Evolutionary conservation across 75 land plant genomes (phyloP).

Genomic region (Selaginella tamariscina): DNA sequence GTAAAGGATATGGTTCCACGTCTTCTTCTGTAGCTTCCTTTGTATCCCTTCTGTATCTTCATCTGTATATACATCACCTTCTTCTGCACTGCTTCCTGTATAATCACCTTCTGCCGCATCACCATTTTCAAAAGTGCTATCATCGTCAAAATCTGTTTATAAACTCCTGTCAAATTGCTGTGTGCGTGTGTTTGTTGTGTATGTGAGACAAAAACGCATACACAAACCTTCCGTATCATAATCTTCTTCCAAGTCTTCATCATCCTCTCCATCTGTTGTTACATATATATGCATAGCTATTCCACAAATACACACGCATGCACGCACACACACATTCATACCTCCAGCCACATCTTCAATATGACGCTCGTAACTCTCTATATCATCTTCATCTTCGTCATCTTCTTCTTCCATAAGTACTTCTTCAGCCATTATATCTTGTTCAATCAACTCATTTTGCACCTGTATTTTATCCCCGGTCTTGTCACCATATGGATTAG

Average conservation of each 20-base stretch:
- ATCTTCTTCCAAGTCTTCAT: slow-evolving; percentile 10
- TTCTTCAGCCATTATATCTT: neutral
- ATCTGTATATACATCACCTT: neutral
- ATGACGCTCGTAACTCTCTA: neutral
- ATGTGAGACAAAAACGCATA: neutral
- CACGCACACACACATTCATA: too few species aligned
- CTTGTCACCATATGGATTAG: neutral
- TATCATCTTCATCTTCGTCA: neutral
- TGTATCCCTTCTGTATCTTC: slow-evolving; percentile 12
- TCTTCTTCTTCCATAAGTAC: neutral
- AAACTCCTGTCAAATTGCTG: too few species aligned
- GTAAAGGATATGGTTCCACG: slow-evolving; percentile 10
- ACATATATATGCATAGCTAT: neutral
- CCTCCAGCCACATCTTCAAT: neutral
- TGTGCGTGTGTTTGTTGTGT: too few species aligned
- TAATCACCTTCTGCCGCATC: neutral
- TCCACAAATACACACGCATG: too few species aligned
- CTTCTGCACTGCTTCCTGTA: slow-evolving; percentile 3
- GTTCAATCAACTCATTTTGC: neutral
- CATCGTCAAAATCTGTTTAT: neutral
- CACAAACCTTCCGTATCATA: neutral
- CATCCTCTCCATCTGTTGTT: neutral
- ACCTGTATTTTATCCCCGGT: neutral
- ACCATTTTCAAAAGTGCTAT: neutral
- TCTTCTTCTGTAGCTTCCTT: slow-evolving; percentile 11